phyloP scores from a whole-genome alignment of 2,329 filamentous ascomycete species.

The Cryphonectria nitschkei region DNA sequence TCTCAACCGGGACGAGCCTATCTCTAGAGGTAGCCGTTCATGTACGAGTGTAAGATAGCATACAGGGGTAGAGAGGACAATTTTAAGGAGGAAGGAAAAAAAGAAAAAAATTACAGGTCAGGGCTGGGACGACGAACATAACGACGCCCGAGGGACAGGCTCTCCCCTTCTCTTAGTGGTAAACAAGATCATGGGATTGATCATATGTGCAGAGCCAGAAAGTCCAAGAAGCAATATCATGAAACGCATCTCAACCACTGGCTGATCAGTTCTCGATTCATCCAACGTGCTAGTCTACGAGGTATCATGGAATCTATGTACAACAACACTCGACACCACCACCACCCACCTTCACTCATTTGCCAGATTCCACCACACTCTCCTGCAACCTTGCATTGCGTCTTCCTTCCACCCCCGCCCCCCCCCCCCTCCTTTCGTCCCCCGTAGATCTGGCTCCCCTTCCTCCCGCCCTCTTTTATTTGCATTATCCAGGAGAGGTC shows the following conservation, averaged over 20 bases:
- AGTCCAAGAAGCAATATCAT: neutral
- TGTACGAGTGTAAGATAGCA: neutral
- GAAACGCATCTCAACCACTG: slow-evolving; percentile 3
- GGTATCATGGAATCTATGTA: slow-evolving; percentile 33
- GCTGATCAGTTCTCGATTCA: slow-evolving; percentile 13
- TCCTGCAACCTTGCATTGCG: neutral
- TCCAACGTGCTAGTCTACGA: slow-evolving; percentile 31
- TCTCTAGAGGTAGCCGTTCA: neutral
- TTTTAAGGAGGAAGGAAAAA: too few relatives aligned
- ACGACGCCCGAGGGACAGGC: neutral
- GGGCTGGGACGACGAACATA: neutral
- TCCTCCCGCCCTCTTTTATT: slow-evolving; percentile 9
- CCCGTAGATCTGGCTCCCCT: neutral
- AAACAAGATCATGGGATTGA: neutral
- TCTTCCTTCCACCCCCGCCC: neutral
- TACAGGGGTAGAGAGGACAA: too few relatives aligned
- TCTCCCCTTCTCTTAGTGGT: neutral
- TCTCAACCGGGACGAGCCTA: neutral
- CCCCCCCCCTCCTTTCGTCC: neutral
- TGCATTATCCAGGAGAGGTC: slow-evolving; percentile 12
- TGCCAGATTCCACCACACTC: neutral
- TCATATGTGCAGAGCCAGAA: neutral
- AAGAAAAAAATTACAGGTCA: neutral
- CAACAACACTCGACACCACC: slow-evolving; percentile 13
- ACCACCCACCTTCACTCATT: neutral